Conservation (phyloP, 352 stramenopile genomes). For the Phytophthora citrophthora region DNA sequence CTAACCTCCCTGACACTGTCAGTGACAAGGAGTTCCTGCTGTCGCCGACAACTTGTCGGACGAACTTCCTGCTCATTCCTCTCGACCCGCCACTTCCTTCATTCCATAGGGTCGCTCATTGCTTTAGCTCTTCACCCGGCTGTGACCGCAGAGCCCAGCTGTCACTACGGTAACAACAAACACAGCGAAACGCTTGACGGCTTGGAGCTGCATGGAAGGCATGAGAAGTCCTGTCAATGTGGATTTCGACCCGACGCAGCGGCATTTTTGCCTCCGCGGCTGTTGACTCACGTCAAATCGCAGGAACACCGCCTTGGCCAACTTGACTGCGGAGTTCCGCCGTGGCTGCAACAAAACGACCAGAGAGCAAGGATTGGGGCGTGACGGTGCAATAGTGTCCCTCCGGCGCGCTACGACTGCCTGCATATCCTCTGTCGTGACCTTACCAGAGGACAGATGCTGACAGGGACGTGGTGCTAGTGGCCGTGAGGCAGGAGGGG, state of each 20-base stretch:
- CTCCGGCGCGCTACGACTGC: conserved; percentile 6
- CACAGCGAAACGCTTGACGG: conserved; percentile 21
- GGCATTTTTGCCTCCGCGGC: conserved; percentile 5
- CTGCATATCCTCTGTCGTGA: conserved; percentile 16
- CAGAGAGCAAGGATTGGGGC: conserved; percentile 7
- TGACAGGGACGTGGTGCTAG: conserved; percentile 12
- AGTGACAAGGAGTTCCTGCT: too few species aligned
- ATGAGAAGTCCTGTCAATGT: conserved; percentile 5
- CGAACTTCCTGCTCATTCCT: too few species aligned
- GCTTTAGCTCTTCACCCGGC: conserved; percentile 16
- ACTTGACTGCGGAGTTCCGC: conserved; percentile 15
- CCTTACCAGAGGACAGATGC: conserved; percentile 26
- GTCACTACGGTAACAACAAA: conserved; percentile 15
- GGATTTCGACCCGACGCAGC: conserved; percentile 18
- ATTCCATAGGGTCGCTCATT: conserved; percentile 20
- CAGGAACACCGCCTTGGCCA: conserved; percentile 6
- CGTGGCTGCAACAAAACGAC: conserved; percentile 23
- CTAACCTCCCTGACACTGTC: too few species aligned
- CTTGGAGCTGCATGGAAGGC: not conserved
- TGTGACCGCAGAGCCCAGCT: conserved; percentile 22
- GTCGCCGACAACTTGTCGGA: too few species aligned
- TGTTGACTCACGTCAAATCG: conserved; percentile 33
- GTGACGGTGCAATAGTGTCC: conserved; percentile 14
- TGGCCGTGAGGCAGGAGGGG: conserved; percentile 9
- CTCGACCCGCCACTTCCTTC: conserved; percentile 11